Evolutionary conservation across 78 protist genomes (phyloP), one percentile per base, ranked within the genome.

Genomic region (Dictyostelium intermedium): DNA sequence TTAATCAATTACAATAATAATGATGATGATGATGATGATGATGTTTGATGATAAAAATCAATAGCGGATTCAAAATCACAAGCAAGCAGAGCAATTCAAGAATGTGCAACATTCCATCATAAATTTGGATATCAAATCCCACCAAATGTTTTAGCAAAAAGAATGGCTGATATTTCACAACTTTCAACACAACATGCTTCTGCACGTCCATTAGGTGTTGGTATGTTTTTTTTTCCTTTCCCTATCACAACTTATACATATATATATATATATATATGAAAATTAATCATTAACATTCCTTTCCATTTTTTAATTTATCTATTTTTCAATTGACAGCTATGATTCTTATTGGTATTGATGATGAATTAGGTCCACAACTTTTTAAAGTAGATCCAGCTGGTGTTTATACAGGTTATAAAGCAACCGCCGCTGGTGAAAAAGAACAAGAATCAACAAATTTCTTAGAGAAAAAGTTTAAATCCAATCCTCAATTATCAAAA

Each of bases 361-460:
- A 96, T 5, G 98, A 98, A 84, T 73, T 70, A 16, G 99, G 99
- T 37, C 98, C 99, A n/a, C 98, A 98, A 96, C 72, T 99, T 37
- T 98, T 43, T 92, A 96, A 96, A 50, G 70, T 93, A 34, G 99
- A 98, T 79, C 99, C 99, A 23, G 99, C 99, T 6, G 99, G 99
- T 37, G 91, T 95, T 30, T 93, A 5, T 70, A 77, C 91, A 10
- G 99, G 98, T 61, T 97, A 97, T 82, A 93, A 96, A 83, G 99
- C 99, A 1, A 82, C 96, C 0, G 81, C 98, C 7, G 96, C 98
- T 1, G 99, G 99, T 34, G 96, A 72, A 25, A 98, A 98, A 95
- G 99, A 97, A 47, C 97, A 80, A 72, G 99, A 99, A 83, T 99
- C 99, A 8, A 96, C 91, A 83, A 98, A 98, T 61, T 93, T 96